These are phyloP conservation scores for Boeremia lycopersici DNA, from an alignment of 2,329 filamentous ascomycete genomes.

Conservation along the genomic window DNA sequence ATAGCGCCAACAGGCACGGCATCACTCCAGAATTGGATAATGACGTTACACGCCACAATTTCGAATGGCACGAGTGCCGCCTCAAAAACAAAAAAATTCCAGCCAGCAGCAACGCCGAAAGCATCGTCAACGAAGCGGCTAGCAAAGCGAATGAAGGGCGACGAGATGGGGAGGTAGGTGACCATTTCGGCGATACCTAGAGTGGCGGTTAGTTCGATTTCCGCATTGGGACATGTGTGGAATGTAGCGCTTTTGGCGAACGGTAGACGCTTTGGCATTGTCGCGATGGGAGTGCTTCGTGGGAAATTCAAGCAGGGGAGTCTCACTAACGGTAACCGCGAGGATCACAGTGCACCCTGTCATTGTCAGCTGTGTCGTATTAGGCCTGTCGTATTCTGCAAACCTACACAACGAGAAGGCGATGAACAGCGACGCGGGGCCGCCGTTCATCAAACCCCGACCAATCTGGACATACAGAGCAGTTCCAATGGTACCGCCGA, in stretches of 20 bases:
- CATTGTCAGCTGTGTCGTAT: not conserved
- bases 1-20: slow-evolving; percentile 64
- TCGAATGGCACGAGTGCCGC: slow-evolving; percentile 72
- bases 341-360: slow-evolving; percentile 51
- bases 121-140: slow-evolving; percentile 77
- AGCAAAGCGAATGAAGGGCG: slow-evolving; percentile 78
- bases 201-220: slow-evolving; percentile 24
- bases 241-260: slow-evolving; percentile 22
- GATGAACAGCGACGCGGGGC: slow-evolving; percentile 54
- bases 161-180: slow-evolving; percentile 76
- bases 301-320: slow-evolving; percentile 20
- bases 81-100: slow-evolving; percentile 76
- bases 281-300: slow-evolving; percentile 32
- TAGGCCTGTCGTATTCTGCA: no score
- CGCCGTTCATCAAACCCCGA: slow-evolving; percentile 53
- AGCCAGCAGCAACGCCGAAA: slow-evolving; percentile 74
- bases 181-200: slow-evolving; percentile 74
- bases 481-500: slow-evolving; percentile 56
- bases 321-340: slow-evolving; percentile 50
- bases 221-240: slow-evolving; percentile 11
- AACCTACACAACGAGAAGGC: slow-evolving; percentile 53
- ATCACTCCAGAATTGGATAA: slow-evolving; percentile 57
- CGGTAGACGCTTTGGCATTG: slow-evolving; percentile 22
- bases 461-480: slow-evolving; percentile 56
- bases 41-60: slow-evolving; percentile 57